A percentile compares a stretch with the other conserved stretches of the same genome.
Evolutionary conservation across 306 rosid species (phyloP).

Genomic region (Cotoneaster glaucophyllus): DNA sequence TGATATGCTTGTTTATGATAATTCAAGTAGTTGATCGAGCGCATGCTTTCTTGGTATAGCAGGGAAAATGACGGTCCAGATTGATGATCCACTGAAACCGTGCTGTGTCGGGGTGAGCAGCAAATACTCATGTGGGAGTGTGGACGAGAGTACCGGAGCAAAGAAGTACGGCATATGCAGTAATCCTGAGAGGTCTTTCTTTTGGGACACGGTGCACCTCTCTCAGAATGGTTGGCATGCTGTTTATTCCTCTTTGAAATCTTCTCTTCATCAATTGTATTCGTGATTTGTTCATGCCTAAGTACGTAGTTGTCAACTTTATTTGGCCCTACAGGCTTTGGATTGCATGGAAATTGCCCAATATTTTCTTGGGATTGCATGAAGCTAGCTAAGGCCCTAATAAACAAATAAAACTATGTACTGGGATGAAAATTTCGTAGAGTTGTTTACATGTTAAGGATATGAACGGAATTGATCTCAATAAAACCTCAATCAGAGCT

Average conservation of each 20-base stretch:
- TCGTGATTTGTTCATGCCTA: background rate
- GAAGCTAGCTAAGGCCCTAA: background rate
- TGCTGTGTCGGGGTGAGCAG: constrained; percentile 27
- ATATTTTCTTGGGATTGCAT: background rate
- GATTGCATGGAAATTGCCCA: background rate
- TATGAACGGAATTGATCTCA: too few relatives aligned
- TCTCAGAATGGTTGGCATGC: constrained; percentile 24
- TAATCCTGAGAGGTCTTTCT: constrained; percentile 10
- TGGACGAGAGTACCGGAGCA: constrained; percentile 8
- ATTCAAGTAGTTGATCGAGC: background rate
- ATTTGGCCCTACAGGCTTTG: background rate
- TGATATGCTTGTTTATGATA: background rate
- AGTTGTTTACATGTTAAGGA: too few relatives aligned
- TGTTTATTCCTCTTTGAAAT: background rate
- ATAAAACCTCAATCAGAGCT: background rate
- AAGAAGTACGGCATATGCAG: constrained; percentile 17
- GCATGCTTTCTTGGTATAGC: background rate
- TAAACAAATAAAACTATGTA: too few relatives aligned
- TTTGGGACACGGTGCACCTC: constrained; percentile 30
- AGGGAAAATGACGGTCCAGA: constrained; percentile 3
- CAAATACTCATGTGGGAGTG: constrained; percentile 19
- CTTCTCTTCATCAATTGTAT: constrained; percentile 5
- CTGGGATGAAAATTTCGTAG: too few relatives aligned
- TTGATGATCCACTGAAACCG: constrained; percentile 15
- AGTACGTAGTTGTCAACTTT: background rate